Evolutionary conservation across 192 early-diverging fungal genomes (phyloP).

Genomic region (Coemansia furcata): DNA sequence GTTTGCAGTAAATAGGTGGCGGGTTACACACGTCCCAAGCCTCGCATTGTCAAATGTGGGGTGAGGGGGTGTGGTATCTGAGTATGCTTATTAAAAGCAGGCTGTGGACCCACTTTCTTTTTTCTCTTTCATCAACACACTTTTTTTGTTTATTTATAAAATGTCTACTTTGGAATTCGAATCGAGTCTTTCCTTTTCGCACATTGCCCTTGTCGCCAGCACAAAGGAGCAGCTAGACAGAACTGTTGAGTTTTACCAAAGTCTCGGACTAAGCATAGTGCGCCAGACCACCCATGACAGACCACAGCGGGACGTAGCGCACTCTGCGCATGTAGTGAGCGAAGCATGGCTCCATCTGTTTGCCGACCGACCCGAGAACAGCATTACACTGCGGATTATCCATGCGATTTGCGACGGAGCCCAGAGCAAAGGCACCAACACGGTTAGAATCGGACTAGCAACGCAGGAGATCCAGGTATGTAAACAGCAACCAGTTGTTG

Average conservation of each 20-base stretch:
- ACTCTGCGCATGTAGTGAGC: constrained; percentile 24
- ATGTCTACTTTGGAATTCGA: constrained; percentile 1
- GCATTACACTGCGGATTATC: constrained; percentile 44
- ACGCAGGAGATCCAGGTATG: constrained; percentile 37
- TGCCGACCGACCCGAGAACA: constrained; percentile 32
- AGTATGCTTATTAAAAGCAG: not conserved
- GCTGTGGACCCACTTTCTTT: not conserved
- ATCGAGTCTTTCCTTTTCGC: constrained; percentile 40
- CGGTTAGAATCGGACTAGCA: constrained; percentile 29
- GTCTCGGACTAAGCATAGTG: constrained; percentile 59
- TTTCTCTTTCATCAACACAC: not conserved
- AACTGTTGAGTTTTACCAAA: constrained; percentile 56
- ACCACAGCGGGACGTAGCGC: constrained; percentile 32
- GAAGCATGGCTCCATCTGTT: constrained; percentile 63
- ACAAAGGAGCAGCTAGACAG: constrained; percentile 23
- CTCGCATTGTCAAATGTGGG: not conserved
- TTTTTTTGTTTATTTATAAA: not conserved
- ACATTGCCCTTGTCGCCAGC: constrained; percentile 40
- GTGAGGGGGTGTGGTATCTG: not conserved
- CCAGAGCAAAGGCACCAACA: constrained; percentile 2
- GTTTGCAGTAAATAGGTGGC: not conserved
- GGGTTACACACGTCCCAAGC: not conserved
- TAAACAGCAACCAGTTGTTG: not conserved
- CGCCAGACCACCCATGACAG: constrained; percentile 28
- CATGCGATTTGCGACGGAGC: constrained; percentile 12